A percentile compares a stretch with the other conserved stretches of the same genome.
Conservation (phyloP, 164 flowering plant genomes). For the Stephania japonica region DNA sequence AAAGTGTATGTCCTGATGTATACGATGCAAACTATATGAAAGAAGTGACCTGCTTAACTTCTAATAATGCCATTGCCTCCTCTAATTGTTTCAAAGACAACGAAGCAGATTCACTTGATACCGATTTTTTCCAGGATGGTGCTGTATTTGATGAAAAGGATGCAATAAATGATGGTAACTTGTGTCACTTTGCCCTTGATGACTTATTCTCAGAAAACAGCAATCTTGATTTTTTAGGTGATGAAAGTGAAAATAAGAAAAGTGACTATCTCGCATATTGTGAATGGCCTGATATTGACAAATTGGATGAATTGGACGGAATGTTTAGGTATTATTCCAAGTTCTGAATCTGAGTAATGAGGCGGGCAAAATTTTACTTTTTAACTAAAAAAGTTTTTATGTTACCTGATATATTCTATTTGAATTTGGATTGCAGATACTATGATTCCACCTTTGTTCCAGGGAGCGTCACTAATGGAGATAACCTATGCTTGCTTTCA, state of each 20-base stretch:
- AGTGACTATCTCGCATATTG: neutral
- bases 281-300: constrained; percentile 1
- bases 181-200: neutral
- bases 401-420: neutral
- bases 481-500: neutral
- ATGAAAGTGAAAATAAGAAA: neutral
- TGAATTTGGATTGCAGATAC: neutral
- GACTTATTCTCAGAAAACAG: neutral
- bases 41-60: neutral
- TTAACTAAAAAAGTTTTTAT: neutral
- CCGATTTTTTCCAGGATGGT: neutral
- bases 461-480: neutral
- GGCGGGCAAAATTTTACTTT: too few relatives aligned
- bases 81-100: neutral
- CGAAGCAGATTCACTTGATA: neutral
- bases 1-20: neutral
- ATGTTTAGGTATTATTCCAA: neutral
- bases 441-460: neutral
- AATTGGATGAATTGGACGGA: neutral
- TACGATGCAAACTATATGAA: neutral
- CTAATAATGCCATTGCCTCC: neutral
- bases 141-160: neutral
- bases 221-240: neutral
- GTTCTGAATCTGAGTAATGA: neutral
- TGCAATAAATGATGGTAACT: neutral